phyloP scores from a whole-genome alignment of 1,284 basidiomycete species.

The Dichomitus squalens region DNA sequence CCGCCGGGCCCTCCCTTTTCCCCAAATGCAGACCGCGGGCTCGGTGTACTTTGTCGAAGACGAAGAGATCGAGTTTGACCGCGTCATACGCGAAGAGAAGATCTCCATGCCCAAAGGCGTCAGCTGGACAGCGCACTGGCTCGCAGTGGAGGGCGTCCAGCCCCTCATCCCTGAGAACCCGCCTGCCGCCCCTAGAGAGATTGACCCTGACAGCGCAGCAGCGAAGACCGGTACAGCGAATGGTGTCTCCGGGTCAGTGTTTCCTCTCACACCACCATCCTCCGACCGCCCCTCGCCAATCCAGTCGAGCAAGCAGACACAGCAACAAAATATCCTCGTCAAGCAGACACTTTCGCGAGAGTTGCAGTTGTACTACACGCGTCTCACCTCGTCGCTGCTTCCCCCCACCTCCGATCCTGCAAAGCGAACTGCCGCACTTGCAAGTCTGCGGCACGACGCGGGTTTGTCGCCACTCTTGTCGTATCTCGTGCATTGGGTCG shows the following conservation, averaged over 20 bases:
- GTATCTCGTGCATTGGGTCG: slow-evolving; percentile 94
- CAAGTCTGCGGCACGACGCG: slow-evolving; percentile 87
- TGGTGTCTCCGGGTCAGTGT: slow-evolving; percentile 30
- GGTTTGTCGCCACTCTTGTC: slow-evolving; percentile 94
- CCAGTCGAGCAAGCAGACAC: slow-evolving; percentile 44
- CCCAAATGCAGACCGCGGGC: slow-evolving; percentile 57
- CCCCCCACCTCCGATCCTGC: slow-evolving; percentile 59
- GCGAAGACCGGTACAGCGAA: slow-evolving; percentile 19
- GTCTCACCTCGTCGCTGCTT: slow-evolving; percentile 85
- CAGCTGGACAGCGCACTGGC: slow-evolving; percentile 92
- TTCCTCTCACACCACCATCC: slow-evolving; percentile 35
- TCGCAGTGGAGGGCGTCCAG: slow-evolving; percentile 97
- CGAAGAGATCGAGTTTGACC: slow-evolving; percentile 97
- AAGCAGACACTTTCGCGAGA: slow-evolving; percentile 95
- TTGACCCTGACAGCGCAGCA: slow-evolving; percentile 34
- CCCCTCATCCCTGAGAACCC: slow-evolving; percentile 97
- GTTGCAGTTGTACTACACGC: slow-evolving; percentile 93
- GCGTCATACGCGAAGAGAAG: slow-evolving; percentile 82
- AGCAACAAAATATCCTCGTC: slow-evolving; percentile 69
- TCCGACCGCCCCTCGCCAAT: slow-evolving; percentile 33
- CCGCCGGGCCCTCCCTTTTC: slow-evolving; percentile 70
- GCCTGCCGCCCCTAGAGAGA: slow-evolving; percentile 70
- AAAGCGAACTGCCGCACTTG: slow-evolving; percentile 86
- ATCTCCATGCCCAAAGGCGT: slow-evolving; percentile 77
- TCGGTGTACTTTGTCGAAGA: slow-evolving; percentile 94